Base-by-base conservation (phyloP, 257 asterid species). In the Nyctanthes arbortristis region DNA sequence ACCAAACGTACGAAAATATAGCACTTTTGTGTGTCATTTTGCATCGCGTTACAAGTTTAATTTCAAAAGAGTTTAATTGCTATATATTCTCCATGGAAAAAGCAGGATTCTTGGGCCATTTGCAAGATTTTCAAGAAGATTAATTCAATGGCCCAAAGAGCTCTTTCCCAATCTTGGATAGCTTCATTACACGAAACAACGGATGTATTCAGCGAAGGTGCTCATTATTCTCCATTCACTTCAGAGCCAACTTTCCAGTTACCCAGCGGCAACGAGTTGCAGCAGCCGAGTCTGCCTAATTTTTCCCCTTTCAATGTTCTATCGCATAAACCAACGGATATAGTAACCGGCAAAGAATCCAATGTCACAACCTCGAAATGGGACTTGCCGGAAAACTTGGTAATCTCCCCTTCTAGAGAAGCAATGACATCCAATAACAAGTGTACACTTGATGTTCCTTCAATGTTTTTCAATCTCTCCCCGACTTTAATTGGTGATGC, bases 41-140 rank as follows among this genome's bases (percentile, higher is more conserved):
- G 24, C n/a, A 20, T 20, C 39, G n/a, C 4, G 20, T 34, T 8
- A 11, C 16, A 39, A 8, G 20, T 10, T 20, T 24, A 11, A 31
- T 5, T 32, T n/a, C n/a, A n/a, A n/a, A n/a, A n/a, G n/a, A n/a
- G n/a, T 16, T 43, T n/a, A 43, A 43, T 43, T n/a, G 3, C 24
- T 43, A 3, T 43, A 3, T 31, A 36, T 52, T 47, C 20, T 55
- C 22, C 35, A 0, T 25, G 34, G 11, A 28, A 14, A 14, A 32
- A 18, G 27, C 84, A 88, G 96, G 96, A 88, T 60, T 78, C 96
- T 9, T 88, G 93, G 96, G 96, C 93, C 28, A 88, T 88, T 29
- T 88, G 96, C 77, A 81, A 93, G 85, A 88, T 88, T 34, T 88
- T 88, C 84, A 86, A 88, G 77, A 88, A 88, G 78, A 80, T 79